Conservation (phyloP, 352 stramenopile genomes). For the Phytophthora lateralis region DNA sequence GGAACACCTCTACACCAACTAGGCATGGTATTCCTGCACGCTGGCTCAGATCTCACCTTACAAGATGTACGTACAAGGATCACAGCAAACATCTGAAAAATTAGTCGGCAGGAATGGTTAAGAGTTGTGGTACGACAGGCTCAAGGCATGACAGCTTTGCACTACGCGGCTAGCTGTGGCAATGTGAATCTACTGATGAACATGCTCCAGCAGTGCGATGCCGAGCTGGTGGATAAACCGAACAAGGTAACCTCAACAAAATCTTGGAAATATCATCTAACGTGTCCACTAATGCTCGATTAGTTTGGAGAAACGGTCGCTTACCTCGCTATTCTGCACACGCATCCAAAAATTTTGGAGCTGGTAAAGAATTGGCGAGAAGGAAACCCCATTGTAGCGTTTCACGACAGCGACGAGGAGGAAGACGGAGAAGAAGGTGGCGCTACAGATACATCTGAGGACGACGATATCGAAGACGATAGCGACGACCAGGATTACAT, state of each 20-base stretch:
- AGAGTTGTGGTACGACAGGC: constrained; percentile 31
- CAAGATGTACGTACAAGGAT: constrained; percentile 54
- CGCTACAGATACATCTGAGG: constrained; percentile 17
- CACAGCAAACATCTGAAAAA: background rate
- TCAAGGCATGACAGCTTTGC: constrained; percentile 73
- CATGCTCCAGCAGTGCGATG: constrained; percentile 67
- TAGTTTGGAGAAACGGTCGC: constrained; percentile 66
- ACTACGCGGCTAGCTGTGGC: constrained; percentile 65
- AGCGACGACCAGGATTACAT: constrained; percentile 27
- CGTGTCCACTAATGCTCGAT: background rate
- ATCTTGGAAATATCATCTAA: background rate
- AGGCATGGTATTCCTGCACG: constrained; percentile 78
- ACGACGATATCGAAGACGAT: constrained; percentile 26
- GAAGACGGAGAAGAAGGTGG: constrained; percentile 17
- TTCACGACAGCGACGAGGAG: constrained; percentile 20
- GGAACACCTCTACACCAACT: constrained; percentile 66
- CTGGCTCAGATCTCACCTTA: constrained; percentile 55
- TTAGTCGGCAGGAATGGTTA: background rate
- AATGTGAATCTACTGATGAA: constrained; percentile 69
- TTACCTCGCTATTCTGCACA: constrained; percentile 53
- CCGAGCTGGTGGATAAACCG: constrained; percentile 54
- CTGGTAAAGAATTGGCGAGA: constrained; percentile 49
- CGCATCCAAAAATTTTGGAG: constrained; percentile 39
- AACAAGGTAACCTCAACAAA: constrained; percentile 49
- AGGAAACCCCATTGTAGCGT: constrained; percentile 39